Percentiles rank a stretch among this genome's conserved stretches.
Evolutionary conservation across 805 yeast species (phyloP).

Genomic region (Ascoidea tarda): DNA sequence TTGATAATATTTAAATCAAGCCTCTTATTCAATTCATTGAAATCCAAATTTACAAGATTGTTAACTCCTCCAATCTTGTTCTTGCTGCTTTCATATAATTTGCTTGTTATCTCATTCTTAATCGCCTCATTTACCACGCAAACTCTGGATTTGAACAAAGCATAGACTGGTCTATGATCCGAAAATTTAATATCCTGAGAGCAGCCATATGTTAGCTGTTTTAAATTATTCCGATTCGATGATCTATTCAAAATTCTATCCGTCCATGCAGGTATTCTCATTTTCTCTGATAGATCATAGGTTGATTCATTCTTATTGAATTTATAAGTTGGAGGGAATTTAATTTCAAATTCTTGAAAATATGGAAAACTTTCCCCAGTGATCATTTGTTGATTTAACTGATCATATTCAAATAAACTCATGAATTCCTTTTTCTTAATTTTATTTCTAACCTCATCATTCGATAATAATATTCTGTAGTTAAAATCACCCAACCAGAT

Average conservation of each 20-base stretch:
- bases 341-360: conserved; percentile 68
- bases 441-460: conserved; percentile 51
- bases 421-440: conserved; percentile 33
- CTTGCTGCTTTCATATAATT: conserved; percentile 40
- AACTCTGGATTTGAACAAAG: conserved; percentile 48
- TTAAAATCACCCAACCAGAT: conserved; percentile 94
- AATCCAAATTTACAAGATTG: conserved; percentile 12
- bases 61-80: conserved; percentile 29
- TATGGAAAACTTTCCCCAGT: conserved; percentile 68
- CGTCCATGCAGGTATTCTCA: conserved; percentile 95
- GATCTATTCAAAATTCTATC: conserved; percentile 71
- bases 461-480: conserved; percentile 60
- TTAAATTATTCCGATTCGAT: conserved; percentile 23
- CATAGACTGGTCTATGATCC: conserved; percentile 87
- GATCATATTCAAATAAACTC: conserved; percentile 58
- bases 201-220: conserved; percentile 46
- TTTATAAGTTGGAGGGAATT: conserved; percentile 86
- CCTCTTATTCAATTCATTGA: conserved; percentile 2
- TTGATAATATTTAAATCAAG: background rate
- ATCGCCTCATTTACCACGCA: conserved; percentile 47
- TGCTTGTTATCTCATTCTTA: conserved; percentile 34
- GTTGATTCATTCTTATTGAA: conserved; percentile 72
- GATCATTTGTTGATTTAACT: conserved; percentile 61
- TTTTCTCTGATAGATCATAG: conserved; percentile 86
- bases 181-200: conserved; percentile 49